Evolutionary conservation across 169 alveolate species (phyloP).

Genomic region (Blepharisma undulans): DNA sequence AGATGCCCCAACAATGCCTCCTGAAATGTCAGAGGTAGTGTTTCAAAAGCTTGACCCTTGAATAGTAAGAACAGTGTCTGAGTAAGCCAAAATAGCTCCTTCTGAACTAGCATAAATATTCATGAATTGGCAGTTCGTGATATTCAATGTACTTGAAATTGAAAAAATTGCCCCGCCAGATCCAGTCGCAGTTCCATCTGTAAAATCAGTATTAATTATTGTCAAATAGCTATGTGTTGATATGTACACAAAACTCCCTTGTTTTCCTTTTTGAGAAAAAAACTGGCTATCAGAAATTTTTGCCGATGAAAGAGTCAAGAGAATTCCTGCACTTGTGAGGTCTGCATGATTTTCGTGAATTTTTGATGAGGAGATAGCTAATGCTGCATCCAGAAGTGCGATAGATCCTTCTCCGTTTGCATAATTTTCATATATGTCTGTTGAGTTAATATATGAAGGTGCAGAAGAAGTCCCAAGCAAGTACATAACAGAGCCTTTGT

Average conservation of each 20-base stretch:
- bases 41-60: not conserved
- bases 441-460: not conserved
- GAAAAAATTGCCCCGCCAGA: conserved; percentile 15
- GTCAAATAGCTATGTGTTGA: not conserved
- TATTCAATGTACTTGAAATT: not conserved
- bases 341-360: not conserved
- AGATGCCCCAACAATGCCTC: not conserved
- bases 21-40: not conserved
- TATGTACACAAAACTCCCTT: not conserved
- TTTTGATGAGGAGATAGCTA: not conserved
- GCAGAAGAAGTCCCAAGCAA: not conserved
- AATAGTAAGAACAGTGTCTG: not conserved
- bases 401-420: not conserved
- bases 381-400: not conserved
- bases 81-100: not conserved
- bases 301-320: not conserved
- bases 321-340: not conserved
- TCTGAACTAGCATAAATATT: not conserved
- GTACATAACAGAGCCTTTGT: not conserved
- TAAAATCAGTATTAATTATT: not conserved
- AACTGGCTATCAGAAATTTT: not conserved
- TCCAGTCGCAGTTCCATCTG: not conserved
- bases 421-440: not conserved
- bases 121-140: not conserved
- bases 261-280: not conserved